Evolutionary conservation across 345 rosid genomes (phyloP), one percentile per base, ranked within the genome.

Genomic region (Salix udensis): DNA sequence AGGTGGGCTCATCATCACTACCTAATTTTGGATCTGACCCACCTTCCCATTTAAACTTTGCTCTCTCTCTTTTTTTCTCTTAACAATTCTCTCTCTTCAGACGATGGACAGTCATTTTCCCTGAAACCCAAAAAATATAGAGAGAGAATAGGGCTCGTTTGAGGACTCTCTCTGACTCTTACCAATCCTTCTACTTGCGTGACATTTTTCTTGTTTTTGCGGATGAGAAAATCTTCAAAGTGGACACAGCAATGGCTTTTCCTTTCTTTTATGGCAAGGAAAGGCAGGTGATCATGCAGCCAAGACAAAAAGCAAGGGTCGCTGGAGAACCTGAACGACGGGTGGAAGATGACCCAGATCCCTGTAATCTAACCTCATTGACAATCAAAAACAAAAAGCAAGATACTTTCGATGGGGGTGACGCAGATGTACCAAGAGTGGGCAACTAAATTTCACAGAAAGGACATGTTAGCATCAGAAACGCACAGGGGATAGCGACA

Each of bases 401-500:
- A 6, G 10, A 19, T 19, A 52, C n/a, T 6, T 52, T 52, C 19
- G n/a, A 52, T 52, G 58, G 58, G 58, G 8, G 58, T 18, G n/a
- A 52, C 6, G 3, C 19, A 19, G 5, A 8, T 18, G 58, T 26
- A 74, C 71, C 62, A 23, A 48, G 34, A 13, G 61, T 3, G 26
- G 61, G 61, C 10, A 53, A 21, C 61, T 21, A 21, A 53, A 53
- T 53, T 53, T 21, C 12, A 53, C 3, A n/a, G 2, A 60, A 30
- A 46, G 12, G 36, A 67, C 60, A 12, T 40, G 74, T 70, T 58
- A 31, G 61, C 58, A 70, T 76, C 79, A 42, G 9, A 46, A 70
- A 16, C 46, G 36, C 44, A 12, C 26, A n/a, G 12, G 36, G 36
- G 36, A 34, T 34, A 34, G 36, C n/a, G 7, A n/a, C 1, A 72